A percentile compares a stretch with the other conserved stretches of the same genome.
These are phyloP conservation scores for Trifolium repens DNA, from an alignment of 306 rosid species.

Conservation along the genomic window DNA sequence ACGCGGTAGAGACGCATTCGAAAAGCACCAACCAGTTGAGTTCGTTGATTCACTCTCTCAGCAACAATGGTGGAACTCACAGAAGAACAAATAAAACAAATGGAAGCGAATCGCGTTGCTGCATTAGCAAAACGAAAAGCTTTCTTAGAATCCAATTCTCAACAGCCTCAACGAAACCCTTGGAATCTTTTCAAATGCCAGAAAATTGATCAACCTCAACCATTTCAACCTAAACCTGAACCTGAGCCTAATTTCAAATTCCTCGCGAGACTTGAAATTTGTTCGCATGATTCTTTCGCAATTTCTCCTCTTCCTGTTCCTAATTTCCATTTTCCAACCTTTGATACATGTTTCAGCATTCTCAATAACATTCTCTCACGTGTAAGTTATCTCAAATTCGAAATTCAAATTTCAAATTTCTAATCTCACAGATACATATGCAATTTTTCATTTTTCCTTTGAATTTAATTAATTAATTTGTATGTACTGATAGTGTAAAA, in stretches of 20 bases:
- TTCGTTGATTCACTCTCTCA: background rate
- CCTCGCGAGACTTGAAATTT: constrained; percentile 73
- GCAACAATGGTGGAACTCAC: constrained; percentile 58
- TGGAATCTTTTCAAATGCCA: constrained; percentile 82
- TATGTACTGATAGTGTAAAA: background rate
- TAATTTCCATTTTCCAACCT: constrained; percentile 53
- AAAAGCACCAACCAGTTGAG: background rate
- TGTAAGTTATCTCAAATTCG: constrained; percentile 35
- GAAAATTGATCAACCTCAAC: constrained; percentile 49
- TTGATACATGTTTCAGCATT: constrained; percentile 49
- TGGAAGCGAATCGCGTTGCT: constrained; percentile 75
- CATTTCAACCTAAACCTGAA: background rate
- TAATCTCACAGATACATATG: too few species aligned
- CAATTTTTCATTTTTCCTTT: background rate
- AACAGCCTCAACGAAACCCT: constrained; percentile 34
- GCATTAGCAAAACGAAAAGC: constrained; percentile 84
- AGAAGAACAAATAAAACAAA: constrained; percentile 70
- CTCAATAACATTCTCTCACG: constrained; percentile 52
- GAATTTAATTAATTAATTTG: background rate
- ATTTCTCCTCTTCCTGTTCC: constrained; percentile 53
- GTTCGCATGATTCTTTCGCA: constrained; percentile 76
- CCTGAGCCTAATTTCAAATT: constrained; percentile 41
- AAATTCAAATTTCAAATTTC: too few species aligned
- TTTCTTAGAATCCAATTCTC: constrained; percentile 47
- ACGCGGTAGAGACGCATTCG: background rate